phyloP scores from a whole-genome alignment of 1,139 yeast species.

The Saccharomyces hybrid region DNA sequence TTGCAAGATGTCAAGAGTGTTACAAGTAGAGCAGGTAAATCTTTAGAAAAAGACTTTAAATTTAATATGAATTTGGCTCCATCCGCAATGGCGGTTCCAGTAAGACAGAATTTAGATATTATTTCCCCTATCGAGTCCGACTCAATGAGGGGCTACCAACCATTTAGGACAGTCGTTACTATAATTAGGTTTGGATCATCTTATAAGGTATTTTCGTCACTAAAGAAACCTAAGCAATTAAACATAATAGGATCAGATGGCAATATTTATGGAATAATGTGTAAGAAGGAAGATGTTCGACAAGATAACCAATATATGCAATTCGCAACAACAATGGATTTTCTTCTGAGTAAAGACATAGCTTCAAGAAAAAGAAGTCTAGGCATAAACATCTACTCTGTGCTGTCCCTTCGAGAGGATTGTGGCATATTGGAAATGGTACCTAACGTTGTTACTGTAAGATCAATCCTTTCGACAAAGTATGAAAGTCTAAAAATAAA shows the following conservation, averaged over 20 bases:
- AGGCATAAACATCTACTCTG: constrained; percentile 75
- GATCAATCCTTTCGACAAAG: constrained; percentile 50
- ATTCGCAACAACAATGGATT: constrained; percentile 79
- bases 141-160: constrained; percentile 38
- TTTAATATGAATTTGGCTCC: constrained; percentile 47
- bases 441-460: constrained; percentile 70
- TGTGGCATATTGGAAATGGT: constrained; percentile 95
- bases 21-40: constrained; percentile 27
- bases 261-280: constrained; percentile 57
- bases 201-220: constrained; percentile 58
- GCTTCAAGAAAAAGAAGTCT: constrained; percentile 70
- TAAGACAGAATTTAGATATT: constrained; percentile 64
- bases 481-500: constrained; percentile 37
- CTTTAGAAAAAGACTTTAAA: constrained; percentile 41
- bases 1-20: constrained; percentile 27
- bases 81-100: constrained; percentile 73
- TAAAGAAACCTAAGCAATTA: constrained; percentile 82
- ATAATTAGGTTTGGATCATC: constrained; percentile 43
- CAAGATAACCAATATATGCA: constrained; percentile 95
- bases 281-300: constrained; percentile 88
- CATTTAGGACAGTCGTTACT: constrained; percentile 54
- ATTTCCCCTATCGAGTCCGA: constrained; percentile 47
- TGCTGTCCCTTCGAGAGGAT: constrained; percentile 77
- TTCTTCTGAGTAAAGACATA: constrained; percentile 55
- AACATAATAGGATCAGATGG: constrained; percentile 77